Conservation (phyloP, 495 filamentous ascomycete species). For the Penicillium macrosclerotiorum region DNA sequence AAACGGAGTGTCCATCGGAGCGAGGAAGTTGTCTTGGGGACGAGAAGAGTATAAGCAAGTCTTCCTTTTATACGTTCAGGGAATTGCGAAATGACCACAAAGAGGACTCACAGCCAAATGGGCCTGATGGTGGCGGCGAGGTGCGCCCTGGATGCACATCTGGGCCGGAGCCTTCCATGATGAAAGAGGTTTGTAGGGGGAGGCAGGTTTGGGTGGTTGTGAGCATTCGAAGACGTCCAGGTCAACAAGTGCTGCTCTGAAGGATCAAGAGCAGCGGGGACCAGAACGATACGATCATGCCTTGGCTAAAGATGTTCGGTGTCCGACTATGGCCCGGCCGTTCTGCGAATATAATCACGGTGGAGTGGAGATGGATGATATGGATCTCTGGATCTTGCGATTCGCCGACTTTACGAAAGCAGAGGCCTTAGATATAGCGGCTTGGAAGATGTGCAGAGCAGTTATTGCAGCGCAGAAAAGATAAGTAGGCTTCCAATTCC, state of each 20-base stretch:
- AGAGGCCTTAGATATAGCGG: no score
- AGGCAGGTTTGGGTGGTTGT: background rate
- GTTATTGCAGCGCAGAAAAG: background rate
- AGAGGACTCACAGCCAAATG: conserved; percentile 60
- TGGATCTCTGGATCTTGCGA: no score
- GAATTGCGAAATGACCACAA: background rate
- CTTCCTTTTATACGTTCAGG: no score
- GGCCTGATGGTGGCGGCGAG: conserved; percentile 37
- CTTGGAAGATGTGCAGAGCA: background rate
- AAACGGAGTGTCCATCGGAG: conserved; percentile 50
- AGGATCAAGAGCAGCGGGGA: conserved; percentile 23
- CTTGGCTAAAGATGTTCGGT: conserved; percentile 17
- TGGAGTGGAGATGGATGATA: no score
- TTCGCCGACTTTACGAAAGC: no score
- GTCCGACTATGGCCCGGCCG: background rate
- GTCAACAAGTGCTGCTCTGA: conserved; percentile 24
- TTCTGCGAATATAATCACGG: conserved; percentile 5
- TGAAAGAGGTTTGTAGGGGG: conserved; percentile 3
- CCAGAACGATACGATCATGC: conserved; percentile 31
- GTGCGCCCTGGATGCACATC: conserved; percentile 29
- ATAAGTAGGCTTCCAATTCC: no score
- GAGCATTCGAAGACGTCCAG: conserved; percentile 3
- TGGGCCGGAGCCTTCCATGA: conserved; percentile 35
- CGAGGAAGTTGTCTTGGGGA: conserved; percentile 46
- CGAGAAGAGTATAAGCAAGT: no score